Percentiles rank a stretch among this genome's conserved stretches.
Conservation (phyloP, 108 stramenopile species). For the Pseudonitzschia delicatissima region DNA sequence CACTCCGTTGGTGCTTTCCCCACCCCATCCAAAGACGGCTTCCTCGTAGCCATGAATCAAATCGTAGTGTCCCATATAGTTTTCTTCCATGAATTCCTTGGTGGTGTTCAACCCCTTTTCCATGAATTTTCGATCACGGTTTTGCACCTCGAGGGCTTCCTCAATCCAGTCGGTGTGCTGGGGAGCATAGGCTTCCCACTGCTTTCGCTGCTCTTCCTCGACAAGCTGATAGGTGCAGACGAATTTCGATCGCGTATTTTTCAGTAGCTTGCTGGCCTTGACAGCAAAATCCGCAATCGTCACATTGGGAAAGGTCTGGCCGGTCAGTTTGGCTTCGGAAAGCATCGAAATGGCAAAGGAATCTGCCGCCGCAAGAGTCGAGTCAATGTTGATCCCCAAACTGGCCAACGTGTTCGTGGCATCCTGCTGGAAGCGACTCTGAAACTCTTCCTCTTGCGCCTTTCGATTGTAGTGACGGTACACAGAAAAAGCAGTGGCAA, state of each 20-base stretch:
- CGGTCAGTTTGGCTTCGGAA: constrained; percentile 4
- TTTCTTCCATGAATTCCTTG: background rate
- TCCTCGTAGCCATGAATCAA: constrained; percentile 34
- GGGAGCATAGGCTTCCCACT: constrained; percentile 41
- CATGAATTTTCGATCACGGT: constrained; percentile 11
- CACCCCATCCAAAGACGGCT: constrained; percentile 21
- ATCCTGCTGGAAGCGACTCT: constrained; percentile 26
- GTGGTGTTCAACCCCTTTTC: background rate
- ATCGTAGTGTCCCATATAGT: background rate
- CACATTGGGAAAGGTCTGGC: constrained; percentile 42
- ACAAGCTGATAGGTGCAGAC: constrained; percentile 33
- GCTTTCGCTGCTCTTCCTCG: constrained; percentile 4
- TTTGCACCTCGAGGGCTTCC: constrained; percentile 17
- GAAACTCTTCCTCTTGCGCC: constrained; percentile 30
- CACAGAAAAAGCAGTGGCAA: constrained; percentile 3
- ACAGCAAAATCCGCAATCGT: constrained; percentile 43
- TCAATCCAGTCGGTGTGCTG: constrained; percentile 26
- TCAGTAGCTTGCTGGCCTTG: constrained; percentile 22
- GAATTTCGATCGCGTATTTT: constrained; percentile 22
- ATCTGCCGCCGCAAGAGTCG: constrained; percentile 38
- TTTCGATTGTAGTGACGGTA: constrained; percentile 4
- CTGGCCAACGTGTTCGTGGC: constrained; percentile 36
- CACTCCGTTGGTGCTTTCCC: constrained; percentile 25
- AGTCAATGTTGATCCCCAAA: constrained; percentile 28
- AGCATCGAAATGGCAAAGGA: constrained; percentile 30